Conservation (phyloP, 2,329 filamentous ascomycete genomes). For the Xylariaceae sp. region DNA sequence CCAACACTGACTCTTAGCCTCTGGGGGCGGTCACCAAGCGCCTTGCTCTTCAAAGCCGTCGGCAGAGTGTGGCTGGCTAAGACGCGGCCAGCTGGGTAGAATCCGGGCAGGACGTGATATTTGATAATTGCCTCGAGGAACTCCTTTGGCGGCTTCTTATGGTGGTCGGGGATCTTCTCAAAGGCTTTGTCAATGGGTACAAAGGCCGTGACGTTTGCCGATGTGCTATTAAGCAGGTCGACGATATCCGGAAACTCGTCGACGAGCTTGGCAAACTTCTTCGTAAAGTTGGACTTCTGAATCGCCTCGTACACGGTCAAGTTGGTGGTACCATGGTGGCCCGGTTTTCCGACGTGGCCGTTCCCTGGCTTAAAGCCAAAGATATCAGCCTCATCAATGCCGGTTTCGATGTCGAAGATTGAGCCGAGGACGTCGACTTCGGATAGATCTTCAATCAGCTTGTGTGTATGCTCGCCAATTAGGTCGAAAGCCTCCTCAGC, state of each 20-base stretch:
- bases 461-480: conserved; percentile 9
- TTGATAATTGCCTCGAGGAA: conserved; percentile 64
- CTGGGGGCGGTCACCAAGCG: conserved; percentile 66
- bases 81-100: conserved; percentile 65
- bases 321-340: conserved; percentile 42
- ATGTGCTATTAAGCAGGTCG: conserved; percentile 69
- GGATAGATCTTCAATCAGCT: conserved; percentile 17
- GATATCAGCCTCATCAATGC: conserved; percentile 14
- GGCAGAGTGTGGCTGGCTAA: conserved; percentile 71
- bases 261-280: conserved; percentile 73
- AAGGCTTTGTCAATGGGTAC: conserved; percentile 78
- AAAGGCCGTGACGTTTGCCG: conserved; percentile 75
- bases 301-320: conserved; percentile 80
- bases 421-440: conserved; percentile 11
- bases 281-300: conserved; percentile 70
- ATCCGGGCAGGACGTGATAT: conserved; percentile 72
- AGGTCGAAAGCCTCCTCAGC: conserved; percentile 17
- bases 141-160: conserved; percentile 64
- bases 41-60: conserved; percentile 57
- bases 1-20: conserved; percentile 67
- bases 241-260: conserved; percentile 71
- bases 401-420: conserved; percentile 19
- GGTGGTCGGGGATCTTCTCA: conserved; percentile 52
- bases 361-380: conserved; percentile 8
- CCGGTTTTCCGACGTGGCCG: conserved; percentile 8